A percentile compares a stretch with the other conserved stretches of the same genome.
These are phyloP conservation scores for Phaeosphaeria sp. DNA, from an alignment of 2,329 filamentous ascomycete species.

Conservation along the genomic window DNA sequence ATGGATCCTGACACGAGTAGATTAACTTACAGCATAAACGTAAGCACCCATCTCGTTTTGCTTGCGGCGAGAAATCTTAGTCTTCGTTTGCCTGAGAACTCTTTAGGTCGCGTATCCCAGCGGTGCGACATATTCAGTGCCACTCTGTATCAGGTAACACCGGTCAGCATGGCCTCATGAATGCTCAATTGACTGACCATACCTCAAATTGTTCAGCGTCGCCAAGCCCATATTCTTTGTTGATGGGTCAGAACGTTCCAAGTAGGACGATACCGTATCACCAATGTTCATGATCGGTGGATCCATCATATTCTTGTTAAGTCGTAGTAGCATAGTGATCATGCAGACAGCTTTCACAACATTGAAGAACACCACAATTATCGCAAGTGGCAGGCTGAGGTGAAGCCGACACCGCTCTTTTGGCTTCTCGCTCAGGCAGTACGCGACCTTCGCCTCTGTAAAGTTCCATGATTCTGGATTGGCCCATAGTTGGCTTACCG, in stretches of 20 bases:
- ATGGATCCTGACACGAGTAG: neutral
- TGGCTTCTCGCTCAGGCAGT: no score
- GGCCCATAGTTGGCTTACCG: no score
- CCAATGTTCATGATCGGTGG: constrained; percentile 18
- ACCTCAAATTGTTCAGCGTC: neutral
- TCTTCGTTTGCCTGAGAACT: neutral
- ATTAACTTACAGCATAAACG: neutral
- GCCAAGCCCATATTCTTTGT: constrained; percentile 10
- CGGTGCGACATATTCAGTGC: neutral
- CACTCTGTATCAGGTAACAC: neutral
- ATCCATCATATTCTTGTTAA: neutral
- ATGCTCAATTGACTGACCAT: neutral
- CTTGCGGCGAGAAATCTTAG: constrained; percentile 1
- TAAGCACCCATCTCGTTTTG: neutral
- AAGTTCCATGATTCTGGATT: no score
- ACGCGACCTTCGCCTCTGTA: no score
- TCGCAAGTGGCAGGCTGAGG: no score
- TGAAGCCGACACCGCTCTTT: no score
- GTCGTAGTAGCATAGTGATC: neutral
- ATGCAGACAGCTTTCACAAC: no score
- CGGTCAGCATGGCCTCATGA: neutral
- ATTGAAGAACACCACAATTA: no score
- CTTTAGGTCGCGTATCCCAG: constrained; percentile 1
- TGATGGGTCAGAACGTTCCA: constrained; percentile 17
- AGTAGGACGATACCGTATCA: constrained; percentile 31